Conservation (phyloP, 164 flowering plant genomes). For the Tetrastigma voinierianum region DNA sequence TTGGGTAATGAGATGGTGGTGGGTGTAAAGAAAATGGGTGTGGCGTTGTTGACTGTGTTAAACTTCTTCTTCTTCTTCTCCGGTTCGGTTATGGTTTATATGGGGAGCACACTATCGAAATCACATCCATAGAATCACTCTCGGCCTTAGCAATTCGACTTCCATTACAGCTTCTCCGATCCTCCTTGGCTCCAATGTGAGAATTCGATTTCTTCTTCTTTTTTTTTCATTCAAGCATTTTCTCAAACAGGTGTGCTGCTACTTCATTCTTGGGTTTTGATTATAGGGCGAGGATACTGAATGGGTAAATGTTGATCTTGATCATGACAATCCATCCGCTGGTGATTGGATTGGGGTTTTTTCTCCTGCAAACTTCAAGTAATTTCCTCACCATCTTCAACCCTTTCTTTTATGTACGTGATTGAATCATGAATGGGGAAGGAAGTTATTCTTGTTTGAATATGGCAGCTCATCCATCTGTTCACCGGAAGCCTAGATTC, state of each 20-base stretch:
- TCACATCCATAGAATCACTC: too few species aligned
- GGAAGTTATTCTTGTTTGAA: background rate
- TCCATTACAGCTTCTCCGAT: too few species aligned
- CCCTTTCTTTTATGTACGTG: too few species aligned
- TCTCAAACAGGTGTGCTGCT: background rate
- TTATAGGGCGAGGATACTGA: slow-evolving; percentile 36
- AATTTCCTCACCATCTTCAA: background rate
- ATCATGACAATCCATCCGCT: slow-evolving; percentile 18
- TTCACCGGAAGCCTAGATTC: slow-evolving; percentile 19
- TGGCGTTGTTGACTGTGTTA: slow-evolving; percentile 13
- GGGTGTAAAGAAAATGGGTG: background rate
- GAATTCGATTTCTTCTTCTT: too few species aligned
- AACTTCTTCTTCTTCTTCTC: too few species aligned
- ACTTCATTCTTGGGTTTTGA: background rate
- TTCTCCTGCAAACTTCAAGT: slow-evolving; percentile 47
- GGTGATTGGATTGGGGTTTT: slow-evolving; percentile 52
- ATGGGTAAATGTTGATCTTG: slow-evolving; percentile 29
- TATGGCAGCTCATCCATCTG: slow-evolving; percentile 57
- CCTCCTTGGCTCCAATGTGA: too few species aligned
- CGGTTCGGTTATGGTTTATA: too few species aligned
- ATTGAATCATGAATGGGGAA: background rate
- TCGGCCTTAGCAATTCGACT: too few species aligned
- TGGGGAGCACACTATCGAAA: too few species aligned
- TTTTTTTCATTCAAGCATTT: background rate
- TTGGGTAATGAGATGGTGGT: too few species aligned